Evolutionary conservation across 1,139 yeast species (phyloP), one percentile per base, ranked within the genome.

Genomic region (Meyerozyma smithsonii): DNA sequence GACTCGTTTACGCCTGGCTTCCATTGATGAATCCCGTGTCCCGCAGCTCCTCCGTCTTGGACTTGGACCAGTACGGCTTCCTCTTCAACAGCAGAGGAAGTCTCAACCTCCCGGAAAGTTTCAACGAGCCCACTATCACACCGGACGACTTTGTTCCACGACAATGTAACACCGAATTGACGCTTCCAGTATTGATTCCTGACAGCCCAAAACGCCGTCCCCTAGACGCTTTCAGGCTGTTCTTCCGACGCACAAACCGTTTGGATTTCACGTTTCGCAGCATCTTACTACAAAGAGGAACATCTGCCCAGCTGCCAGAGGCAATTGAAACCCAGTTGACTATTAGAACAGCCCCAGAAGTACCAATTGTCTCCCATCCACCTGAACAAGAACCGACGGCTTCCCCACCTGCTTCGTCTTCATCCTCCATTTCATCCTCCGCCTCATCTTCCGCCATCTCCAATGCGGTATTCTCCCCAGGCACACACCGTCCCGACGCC

Each of bases 111-210:
- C 12, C 21, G 8, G 19, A 20, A 18, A 11, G 2, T 11, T 4
- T 3, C 6, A 11, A 20, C 7, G 15, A 17, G 23, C 21, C 15
- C n/a, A 10, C 3, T 28, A 12, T 28, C 18, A 12, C 18, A 18
- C 21, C 34, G 12, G 34, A 11, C 17, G 34, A 30, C 20, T 30
- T 30, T 11, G 34, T 30, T 15, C 21, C 21, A 17, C 34, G 34
- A 16, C 15, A 18, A 30, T 4, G 11, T 14, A 11, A 18, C 15
- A 4, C 25, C 12, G 25, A 5, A 12, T 12, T 23, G 12, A 11
- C 10, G 4, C 25, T 23, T 23, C 25, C 25, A 11, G 12, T 12
- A 6, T 11, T 23, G 10, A 12, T 23, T 2, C 4, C 25, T 12
- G 12, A 3, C 3, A 23, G 12, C 10, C 25, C 25, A 12, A 23